Evolutionary conservation across 306 rosid genomes (phyloP), one percentile per base, ranked within the genome.

Genomic region (Potentilla sterilis): DNA sequence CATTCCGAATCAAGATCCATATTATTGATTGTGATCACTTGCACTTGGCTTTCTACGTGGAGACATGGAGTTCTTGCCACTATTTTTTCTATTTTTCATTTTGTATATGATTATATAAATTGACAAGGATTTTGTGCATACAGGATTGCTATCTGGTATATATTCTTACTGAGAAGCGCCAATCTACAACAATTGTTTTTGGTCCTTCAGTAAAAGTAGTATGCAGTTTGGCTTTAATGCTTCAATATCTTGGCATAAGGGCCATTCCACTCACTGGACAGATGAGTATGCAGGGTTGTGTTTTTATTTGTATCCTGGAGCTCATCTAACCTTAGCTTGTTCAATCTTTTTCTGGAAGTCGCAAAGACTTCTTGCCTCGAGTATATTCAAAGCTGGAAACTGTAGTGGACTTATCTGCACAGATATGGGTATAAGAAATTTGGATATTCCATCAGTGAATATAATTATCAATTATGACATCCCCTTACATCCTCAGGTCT

Each of bases 141-240:
- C 86, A 93, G 97, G 97, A 93, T 65, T 93, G 98, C 86, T 91
- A 84, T 82, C 89, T 93, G n/a, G 96, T 88, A 7, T 86, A 91
- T 66, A 85, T 93, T 84, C 86, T 93, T 72, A 84, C 87, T 19
- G 93, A 90, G 84, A 88, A 75, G 88, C 69, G 83, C 74, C 89
- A 83, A 74, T 89, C 86, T 69, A 89, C 90, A 28, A 76, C 96
- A 68, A 93, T 93, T 93, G 94, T 93, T 65, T 93, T 91, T 91
- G 22, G 9, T 18, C 21, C 22, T 51, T 0, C 22, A 51, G 2
- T 18, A 49, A n/a, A 15, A 4, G 55, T 0, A 47, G 52, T 51
- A 51, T 18, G 57, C 57, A 51, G 22, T 41, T 80, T 93, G 66
- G 90, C 98, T 57, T 81, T 89, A 83, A 58, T 84, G 73, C 98